Conservation (phyloP, 164 flowering plant species). For the Tetrastigma voinierianum region DNA sequence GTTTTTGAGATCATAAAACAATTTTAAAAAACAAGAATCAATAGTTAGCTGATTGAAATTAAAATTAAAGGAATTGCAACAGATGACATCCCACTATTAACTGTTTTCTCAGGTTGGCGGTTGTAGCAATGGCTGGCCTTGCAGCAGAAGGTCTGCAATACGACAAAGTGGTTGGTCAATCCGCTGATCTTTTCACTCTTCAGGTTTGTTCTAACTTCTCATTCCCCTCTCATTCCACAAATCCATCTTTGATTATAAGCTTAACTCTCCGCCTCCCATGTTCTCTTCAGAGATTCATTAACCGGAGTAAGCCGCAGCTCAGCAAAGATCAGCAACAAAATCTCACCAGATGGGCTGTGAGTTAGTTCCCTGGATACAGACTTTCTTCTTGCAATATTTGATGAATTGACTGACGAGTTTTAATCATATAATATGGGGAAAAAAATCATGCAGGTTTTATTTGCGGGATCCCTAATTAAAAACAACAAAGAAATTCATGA, state of each 20-base stretch:
- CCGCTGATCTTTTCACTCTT: conserved; percentile 93
- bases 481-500: conserved; percentile 65
- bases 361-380: conserved; percentile 14
- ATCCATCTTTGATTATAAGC: not conserved
- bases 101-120: conserved; percentile 64
- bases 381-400: too few relatives aligned
- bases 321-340: conserved; percentile 94
- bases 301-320: conserved; percentile 76
- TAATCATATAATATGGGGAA: not conserved
- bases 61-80: too few relatives aligned
- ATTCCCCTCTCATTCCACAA: too few relatives aligned
- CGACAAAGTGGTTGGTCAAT: conserved; percentile 94
- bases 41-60: too few relatives aligned
- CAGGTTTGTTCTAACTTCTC: conserved; percentile 53
- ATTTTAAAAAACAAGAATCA: too few relatives aligned
- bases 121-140: conserved; percentile 95
- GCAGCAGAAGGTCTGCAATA: conserved; percentile 91
- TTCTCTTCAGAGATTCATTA: conserved; percentile 69
- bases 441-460: conserved; percentile 58
- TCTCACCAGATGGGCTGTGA: conserved; percentile 98
- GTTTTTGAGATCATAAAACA: too few relatives aligned
- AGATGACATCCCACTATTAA: not conserved
- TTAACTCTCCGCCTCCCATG: not conserved
- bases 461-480: conserved; percentile 76
- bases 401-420: too few relatives aligned